These are phyloP conservation scores for Pseudotsuga menziesii DNA, from an alignment of 75 land plant species.

Conservation along the genomic window DNA sequence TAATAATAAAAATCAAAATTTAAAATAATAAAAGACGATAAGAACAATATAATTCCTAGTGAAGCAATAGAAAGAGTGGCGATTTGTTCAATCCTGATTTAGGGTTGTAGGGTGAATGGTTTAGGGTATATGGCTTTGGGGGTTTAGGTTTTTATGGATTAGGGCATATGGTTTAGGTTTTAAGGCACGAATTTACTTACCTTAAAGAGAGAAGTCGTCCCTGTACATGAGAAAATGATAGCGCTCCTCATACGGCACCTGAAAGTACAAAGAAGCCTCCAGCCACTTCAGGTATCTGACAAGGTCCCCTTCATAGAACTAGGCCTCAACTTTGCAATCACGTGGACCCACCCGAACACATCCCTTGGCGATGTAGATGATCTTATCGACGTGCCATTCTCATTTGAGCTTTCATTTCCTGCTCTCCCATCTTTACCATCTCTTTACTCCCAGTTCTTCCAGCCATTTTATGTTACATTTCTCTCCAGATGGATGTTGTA, in stretches of 20 bases:
- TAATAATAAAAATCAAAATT: too few species aligned
- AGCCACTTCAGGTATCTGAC: constrained; percentile 99
- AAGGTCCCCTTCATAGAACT: constrained; percentile 83
- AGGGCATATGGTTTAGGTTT: background rate
- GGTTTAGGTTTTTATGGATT: too few species aligned
- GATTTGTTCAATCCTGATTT: too few species aligned
- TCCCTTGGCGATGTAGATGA: constrained; percentile 85
- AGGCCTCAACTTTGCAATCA: constrained; percentile 37
- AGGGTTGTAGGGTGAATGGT: too few species aligned
- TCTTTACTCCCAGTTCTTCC: constrained; percentile 58
- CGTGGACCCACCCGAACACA: constrained; percentile 81
- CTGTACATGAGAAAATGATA: constrained; percentile 88
- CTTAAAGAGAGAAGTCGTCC: constrained; percentile 33
- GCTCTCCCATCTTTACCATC: constrained; percentile 87
- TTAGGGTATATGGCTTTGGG: too few species aligned
- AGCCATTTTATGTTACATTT: constrained; percentile 48
- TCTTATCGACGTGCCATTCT: constrained; percentile 94
- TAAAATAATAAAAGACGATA: too few species aligned
- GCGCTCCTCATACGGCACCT: constrained; percentile 75
- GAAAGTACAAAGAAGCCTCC: constrained; percentile 64
- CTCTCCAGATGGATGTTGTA: constrained; percentile 70
- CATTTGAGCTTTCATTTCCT: constrained; percentile 59
- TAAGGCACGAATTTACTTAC: background rate
- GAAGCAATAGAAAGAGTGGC: too few species aligned
- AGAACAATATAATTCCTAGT: too few species aligned